Evolutionary conservation across 768 basidiomycete species (phyloP), one percentile per base, ranked within the genome.

Genomic region (Suillus tomentosus): DNA sequence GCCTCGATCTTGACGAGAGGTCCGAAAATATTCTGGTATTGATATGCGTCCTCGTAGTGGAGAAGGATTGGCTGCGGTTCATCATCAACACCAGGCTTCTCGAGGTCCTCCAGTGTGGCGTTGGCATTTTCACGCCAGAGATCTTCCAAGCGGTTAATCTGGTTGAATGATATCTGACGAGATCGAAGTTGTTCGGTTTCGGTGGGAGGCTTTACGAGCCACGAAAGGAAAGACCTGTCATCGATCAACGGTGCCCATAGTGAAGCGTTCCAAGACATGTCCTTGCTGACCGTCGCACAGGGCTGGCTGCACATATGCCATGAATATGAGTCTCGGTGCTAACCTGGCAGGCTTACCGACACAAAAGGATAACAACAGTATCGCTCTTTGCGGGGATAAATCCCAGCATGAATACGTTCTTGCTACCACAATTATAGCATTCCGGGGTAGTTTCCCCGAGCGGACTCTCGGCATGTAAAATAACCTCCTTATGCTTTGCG

Each of bases 371-470:
- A 42, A 99, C 97, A 45, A 99, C 97, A 5, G 97, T 99, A 72
- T 99, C 97, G 72, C 93, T 94, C 80, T 99, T 99, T 22, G 97
- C 97, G 3, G 97, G 97, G 71, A 99, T 99, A 72, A 99, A 99
- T 4, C 97, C 97, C 19, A 99, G 86, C 92, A 98, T 95, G 73
- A 99, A 99, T 14, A 99, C 97, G 72, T 99, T 99, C 79, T 97
- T 98, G 81, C 93, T 96, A 17, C 97, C 97, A 73, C 97, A 99
- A 72, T 95, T 96, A 82, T 99, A 99, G 76, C 97, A 99, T 79
- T 99, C 97, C 0, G 97, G 97, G 0, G 94, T 92, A 1, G 97
- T 99, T 78, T 99, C 97, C 2, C 97, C 97, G 3, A 99, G 82
- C 2, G 96, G 94, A 64, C 92, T 91, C 71, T 99, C 96, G 59